Evolutionary conservation across 805 yeast species (phyloP).

Genomic region (Kregervanrija delftensis): DNA sequence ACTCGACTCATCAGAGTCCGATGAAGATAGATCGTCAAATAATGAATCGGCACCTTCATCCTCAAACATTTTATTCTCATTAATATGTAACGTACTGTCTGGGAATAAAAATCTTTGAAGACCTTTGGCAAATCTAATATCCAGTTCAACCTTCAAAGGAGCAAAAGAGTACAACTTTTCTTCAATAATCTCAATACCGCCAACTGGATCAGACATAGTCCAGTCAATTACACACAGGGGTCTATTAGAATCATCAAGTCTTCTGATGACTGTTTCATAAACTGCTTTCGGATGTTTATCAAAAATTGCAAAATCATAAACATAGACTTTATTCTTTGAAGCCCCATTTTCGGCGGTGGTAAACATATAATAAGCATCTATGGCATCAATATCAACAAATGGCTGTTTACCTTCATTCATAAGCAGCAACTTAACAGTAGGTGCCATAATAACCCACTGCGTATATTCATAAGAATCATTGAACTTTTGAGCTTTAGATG

Average conservation of each 20-base stretch:
- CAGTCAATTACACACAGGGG: conserved; percentile 41
- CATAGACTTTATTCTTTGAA: conserved; percentile 52
- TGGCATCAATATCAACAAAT: conserved; percentile 67
- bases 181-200: conserved; percentile 55
- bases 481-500: conserved; percentile 20
- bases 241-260: conserved; percentile 10
- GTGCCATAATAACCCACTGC: conserved; percentile 57
- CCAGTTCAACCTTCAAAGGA: conserved; percentile 53
- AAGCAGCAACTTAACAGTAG: conserved; percentile 65
- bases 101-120: conserved; percentile 34
- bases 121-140: conserved; percentile 44
- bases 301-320: conserved; percentile 66
- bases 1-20: not conserved
- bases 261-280: conserved; percentile 64
- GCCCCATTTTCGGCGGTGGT: conserved; percentile 63
- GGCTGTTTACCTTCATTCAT: conserved; percentile 55
- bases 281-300: conserved; percentile 52
- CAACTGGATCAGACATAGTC: conserved; percentile 53
- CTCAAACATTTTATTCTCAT: not conserved
- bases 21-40: not conserved
- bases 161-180: conserved; percentile 41
- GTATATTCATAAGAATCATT: conserved; percentile 33
- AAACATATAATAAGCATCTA: conserved; percentile 53
- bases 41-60: conserved; percentile 4
- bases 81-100: conserved; percentile 7